These are phyloP conservation scores for Boletus mariae DNA, from an alignment of 1,284 basidiomycete species.

Conservation along the genomic window DNA sequence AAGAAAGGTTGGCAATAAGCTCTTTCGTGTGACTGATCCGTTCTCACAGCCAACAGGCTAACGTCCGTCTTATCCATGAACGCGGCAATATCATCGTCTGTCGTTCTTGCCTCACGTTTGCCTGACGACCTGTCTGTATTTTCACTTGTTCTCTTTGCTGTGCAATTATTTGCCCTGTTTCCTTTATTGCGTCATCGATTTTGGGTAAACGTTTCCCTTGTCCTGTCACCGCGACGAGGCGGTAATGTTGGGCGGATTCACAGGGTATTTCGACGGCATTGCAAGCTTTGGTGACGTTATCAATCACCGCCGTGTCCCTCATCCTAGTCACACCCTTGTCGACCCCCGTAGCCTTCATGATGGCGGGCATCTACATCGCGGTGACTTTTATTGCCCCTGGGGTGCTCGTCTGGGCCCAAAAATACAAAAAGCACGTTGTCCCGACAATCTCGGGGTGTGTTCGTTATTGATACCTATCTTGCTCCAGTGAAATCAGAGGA, in stretches of 20 bases:
- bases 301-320: slow-evolving; percentile 47
- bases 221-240: slow-evolving; percentile 17
- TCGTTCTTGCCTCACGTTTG: slow-evolving; percentile 91
- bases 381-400: slow-evolving; percentile 70
- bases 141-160: slow-evolving; percentile 83
- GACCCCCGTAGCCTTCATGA: slow-evolving; percentile 48
- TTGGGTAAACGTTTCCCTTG: slow-evolving; percentile 50
- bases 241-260: slow-evolving; percentile 18
- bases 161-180: slow-evolving; percentile 83
- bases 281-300: slow-evolving; percentile 50
- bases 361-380: slow-evolving; percentile 47
- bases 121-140: slow-evolving; percentile 85
- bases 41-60: slow-evolving; percentile 49
- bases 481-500: slow-evolving; percentile 45
- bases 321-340: slow-evolving; percentile 53
- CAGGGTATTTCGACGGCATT: slow-evolving; percentile 45
- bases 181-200: slow-evolving; percentile 79
- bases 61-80: slow-evolving; percentile 92
- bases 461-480: slow-evolving; percentile 20
- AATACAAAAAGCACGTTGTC: slow-evolving; percentile 70
- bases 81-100: slow-evolving; percentile 89
- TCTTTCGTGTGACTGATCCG: slow-evolving; percentile 14
- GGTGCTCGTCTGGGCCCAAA: slow-evolving; percentile 76
- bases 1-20: slow-evolving; percentile 36
- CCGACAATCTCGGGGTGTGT: slow-evolving; percentile 8